Percentiles rank a stretch among this genome's conserved stretches.
These are phyloP conservation scores for Lanzia echinophila DNA, from an alignment of 2,329 filamentous ascomycete species.

Conservation along the genomic window DNA sequence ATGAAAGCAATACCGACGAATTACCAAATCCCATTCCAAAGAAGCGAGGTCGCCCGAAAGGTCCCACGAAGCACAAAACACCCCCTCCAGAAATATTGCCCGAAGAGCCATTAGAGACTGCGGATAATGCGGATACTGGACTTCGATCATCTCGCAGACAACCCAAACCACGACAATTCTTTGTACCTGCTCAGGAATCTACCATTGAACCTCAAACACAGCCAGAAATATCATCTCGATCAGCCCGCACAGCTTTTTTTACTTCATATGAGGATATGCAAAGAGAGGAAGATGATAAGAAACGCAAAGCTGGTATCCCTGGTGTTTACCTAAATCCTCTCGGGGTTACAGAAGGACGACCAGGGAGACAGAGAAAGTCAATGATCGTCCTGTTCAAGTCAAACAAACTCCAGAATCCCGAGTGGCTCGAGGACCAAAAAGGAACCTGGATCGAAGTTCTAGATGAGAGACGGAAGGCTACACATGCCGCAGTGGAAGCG, in stretches of 20 bases:
- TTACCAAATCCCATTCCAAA: not conserved
- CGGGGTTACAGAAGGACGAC: slow-evolving; percentile 23
- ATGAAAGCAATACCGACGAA: not conserved
- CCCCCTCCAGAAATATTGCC: not conserved
- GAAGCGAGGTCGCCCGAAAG: slow-evolving; percentile 8
- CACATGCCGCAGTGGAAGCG: not conserved
- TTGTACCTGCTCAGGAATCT: not conserved
- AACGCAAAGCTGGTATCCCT: slow-evolving; percentile 11
- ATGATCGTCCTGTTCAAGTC: slow-evolving; percentile 29
- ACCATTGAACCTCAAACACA: not conserved
- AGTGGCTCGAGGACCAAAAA: slow-evolving; percentile 11
- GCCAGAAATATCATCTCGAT: not conserved
- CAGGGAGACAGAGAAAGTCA: slow-evolving; percentile 30
- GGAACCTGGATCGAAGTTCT: slow-evolving; percentile 16
- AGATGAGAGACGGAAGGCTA: slow-evolving; percentile 8
- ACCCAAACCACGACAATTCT: slow-evolving; percentile 5
- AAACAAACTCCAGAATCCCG: slow-evolving; percentile 23
- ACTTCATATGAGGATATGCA: slow-evolving; percentile 11
- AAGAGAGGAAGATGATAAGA: slow-evolving; percentile 8
- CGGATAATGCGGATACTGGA: not conserved
- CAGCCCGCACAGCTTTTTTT: not conserved
- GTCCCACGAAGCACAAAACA: not conserved
- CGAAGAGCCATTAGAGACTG: not conserved
- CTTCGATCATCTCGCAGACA: slow-evolving; percentile 8
- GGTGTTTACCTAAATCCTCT: slow-evolving; percentile 16